phyloP scores from a whole-genome alignment of 192 early-diverging fungal species.

The Jimgerdemannia flammicorona region DNA sequence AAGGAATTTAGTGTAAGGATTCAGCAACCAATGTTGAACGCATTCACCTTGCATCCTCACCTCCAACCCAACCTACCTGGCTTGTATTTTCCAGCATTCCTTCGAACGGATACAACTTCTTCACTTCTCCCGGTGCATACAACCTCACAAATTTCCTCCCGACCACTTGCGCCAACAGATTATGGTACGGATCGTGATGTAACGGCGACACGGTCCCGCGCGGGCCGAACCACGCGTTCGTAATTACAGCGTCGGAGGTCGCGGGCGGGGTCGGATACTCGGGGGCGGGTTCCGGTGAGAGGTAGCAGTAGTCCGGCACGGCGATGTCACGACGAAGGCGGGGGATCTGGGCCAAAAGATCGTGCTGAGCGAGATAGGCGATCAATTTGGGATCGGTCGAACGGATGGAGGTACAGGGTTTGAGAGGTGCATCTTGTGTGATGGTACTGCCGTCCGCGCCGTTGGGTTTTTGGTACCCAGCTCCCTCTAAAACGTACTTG shows the following conservation, averaged over 20 bases:
- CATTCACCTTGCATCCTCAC: neutral
- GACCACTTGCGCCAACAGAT: constrained; percentile 81
- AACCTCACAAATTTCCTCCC: constrained; percentile 78
- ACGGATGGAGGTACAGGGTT: neutral
- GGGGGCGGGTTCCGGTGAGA: constrained; percentile 19
- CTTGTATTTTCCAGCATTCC: constrained; percentile 70
- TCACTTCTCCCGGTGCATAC: constrained; percentile 59
- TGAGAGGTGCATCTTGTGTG: neutral
- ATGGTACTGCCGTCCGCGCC: neutral
- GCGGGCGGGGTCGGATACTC: constrained; percentile 21
- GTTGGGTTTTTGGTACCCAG: neutral
- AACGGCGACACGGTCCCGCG: constrained; percentile 76
- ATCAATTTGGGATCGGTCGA: neutral
- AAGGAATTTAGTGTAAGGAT: neutral
- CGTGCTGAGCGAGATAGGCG: constrained; percentile 85
- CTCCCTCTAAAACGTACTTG: constrained; percentile 20
- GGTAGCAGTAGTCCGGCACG: constrained; percentile 75
- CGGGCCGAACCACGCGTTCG: constrained; percentile 85
- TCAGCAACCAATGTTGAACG: neutral
- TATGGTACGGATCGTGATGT: constrained; percentile 79
- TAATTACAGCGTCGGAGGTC: constrained; percentile 34
- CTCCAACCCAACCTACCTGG: constrained; percentile 33
- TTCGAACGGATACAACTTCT: constrained; percentile 54
- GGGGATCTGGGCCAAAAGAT: constrained; percentile 76
- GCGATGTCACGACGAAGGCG: constrained; percentile 60